Evolutionary conservation across 192 early-diverging fungal species (phyloP).

Genomic region (Linnemannia hyalina): DNA sequence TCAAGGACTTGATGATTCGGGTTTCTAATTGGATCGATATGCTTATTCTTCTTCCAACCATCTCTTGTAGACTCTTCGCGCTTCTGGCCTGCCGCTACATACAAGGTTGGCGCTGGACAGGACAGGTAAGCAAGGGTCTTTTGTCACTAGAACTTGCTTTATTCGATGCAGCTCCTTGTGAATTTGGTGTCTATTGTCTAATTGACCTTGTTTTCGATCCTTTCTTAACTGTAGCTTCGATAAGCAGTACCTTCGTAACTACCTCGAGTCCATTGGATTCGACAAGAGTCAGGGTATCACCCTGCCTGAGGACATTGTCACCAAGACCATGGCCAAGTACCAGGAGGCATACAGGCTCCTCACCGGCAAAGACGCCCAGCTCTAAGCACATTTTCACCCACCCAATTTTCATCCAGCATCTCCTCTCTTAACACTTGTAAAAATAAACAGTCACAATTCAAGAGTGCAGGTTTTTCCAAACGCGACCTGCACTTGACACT

Average conservation of each 20-base stretch:
- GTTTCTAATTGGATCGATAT: neutral
- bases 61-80: conserved; percentile 88
- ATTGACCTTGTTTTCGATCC: neutral
- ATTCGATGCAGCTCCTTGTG: neutral
- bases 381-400: conserved; percentile 47
- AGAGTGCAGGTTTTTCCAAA: neutral
- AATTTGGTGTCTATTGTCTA: neutral
- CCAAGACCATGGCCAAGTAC: conserved; percentile 93
- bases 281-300: conserved; percentile 89
- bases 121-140: conserved; percentile 64
- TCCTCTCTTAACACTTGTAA: neutral
- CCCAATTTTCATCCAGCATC: neutral
- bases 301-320: conserved; percentile 85
- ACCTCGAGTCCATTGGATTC: conserved; percentile 88
- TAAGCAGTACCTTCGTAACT: conserved; percentile 98
- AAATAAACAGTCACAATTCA: neutral
- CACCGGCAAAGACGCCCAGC: conserved; percentile 76
- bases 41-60: conserved; percentile 1
- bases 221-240: conserved; percentile 78
- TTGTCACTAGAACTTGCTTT: neutral
- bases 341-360: conserved; percentile 89
- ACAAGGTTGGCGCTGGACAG: conserved; percentile 83
- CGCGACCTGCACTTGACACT: neutral
- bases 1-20: neutral
- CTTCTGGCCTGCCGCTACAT: conserved; percentile 93